phyloP scores from a whole-genome alignment of 805 yeast genomes.

The Barnettozyma pratensis region DNA sequence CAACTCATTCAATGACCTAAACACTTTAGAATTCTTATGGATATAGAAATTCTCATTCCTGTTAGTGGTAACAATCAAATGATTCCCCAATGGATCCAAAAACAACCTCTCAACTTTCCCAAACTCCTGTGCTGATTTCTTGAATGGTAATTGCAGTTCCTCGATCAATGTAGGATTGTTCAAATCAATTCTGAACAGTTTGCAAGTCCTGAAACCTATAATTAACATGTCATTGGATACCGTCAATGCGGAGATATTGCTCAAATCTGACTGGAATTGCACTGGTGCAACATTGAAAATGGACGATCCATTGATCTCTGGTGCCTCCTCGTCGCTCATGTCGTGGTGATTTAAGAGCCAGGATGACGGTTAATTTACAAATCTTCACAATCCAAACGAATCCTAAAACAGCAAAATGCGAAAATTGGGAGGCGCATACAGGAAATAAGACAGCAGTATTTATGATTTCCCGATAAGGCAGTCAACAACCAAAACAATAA shows the following conservation, averaged over 20 bases:
- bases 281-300: constrained; percentile 35
- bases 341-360: not conserved
- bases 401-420: too few species aligned
- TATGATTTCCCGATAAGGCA: constrained; percentile 10
- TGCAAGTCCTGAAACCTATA: constrained; percentile 46
- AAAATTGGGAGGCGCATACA: too few species aligned
- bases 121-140: constrained; percentile 21
- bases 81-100: constrained; percentile 48
- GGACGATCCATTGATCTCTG: constrained; percentile 1
- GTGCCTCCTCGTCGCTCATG: not conserved
- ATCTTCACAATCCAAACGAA: too few species aligned
- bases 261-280: constrained; percentile 45
- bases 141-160: constrained; percentile 30
- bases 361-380: too few species aligned
- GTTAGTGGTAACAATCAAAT: constrained; percentile 44
- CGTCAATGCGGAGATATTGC: constrained; percentile 42
- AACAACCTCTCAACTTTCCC: constrained; percentile 33
- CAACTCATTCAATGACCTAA: constrained; percentile 40
- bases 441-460: too few species aligned
- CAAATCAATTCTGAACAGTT: constrained; percentile 59
- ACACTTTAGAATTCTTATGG: constrained; percentile 34
- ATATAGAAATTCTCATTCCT: constrained; percentile 44
- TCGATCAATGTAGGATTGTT: constrained; percentile 59
- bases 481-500: constrained; percentile 1
- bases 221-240: constrained; percentile 53